phyloP scores from a whole-genome alignment of 2,329 filamentous ascomycete genomes.

The Westerdykella aurantiaca region DNA sequence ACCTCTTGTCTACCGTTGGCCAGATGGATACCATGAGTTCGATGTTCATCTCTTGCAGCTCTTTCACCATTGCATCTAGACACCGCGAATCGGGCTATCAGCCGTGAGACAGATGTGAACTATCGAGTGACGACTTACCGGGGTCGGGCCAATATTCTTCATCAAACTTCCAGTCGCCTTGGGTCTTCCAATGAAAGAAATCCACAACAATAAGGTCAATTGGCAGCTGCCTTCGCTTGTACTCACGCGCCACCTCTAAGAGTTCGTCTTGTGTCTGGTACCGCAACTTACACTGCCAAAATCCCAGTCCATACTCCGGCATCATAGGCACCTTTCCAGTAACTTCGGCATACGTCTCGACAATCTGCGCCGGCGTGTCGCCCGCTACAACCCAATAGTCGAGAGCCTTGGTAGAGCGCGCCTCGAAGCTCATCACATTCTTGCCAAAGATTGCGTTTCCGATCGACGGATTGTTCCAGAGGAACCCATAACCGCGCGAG shows the following conservation, averaged over 20 bases:
- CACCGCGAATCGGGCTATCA: too few species aligned
- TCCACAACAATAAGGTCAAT: constrained; percentile 62
- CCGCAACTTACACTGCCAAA: constrained; percentile 63
- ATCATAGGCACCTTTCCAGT: constrained; percentile 60
- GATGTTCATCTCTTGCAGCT: constrained; percentile 53
- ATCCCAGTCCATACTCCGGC: constrained; percentile 63
- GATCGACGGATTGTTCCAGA: constrained; percentile 62
- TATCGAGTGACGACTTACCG: constrained; percentile 9
- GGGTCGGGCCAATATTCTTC: constrained; percentile 60
- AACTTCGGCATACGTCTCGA: constrained; percentile 50
- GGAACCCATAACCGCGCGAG: constrained; percentile 55
- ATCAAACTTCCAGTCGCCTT: constrained; percentile 66
- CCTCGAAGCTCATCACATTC: constrained; percentile 58
- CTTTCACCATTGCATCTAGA: constrained; percentile 55
- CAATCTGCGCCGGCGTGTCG: constrained; percentile 51
- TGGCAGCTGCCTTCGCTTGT: constrained; percentile 51
- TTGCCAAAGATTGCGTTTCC: constrained; percentile 57
- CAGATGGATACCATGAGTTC: constrained; percentile 66
- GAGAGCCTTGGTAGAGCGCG: constrained; percentile 51
- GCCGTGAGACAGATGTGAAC: background rate
- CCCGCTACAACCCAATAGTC: constrained; percentile 62
- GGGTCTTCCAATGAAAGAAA: constrained; percentile 62
- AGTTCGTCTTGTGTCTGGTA: constrained; percentile 63
- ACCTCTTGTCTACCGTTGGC: constrained; percentile 58
- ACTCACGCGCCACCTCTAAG: constrained; percentile 55